phyloP scores from a whole-genome alignment of 768 basidiomycete genomes.

The Phlegmacium glaucopus region DNA sequence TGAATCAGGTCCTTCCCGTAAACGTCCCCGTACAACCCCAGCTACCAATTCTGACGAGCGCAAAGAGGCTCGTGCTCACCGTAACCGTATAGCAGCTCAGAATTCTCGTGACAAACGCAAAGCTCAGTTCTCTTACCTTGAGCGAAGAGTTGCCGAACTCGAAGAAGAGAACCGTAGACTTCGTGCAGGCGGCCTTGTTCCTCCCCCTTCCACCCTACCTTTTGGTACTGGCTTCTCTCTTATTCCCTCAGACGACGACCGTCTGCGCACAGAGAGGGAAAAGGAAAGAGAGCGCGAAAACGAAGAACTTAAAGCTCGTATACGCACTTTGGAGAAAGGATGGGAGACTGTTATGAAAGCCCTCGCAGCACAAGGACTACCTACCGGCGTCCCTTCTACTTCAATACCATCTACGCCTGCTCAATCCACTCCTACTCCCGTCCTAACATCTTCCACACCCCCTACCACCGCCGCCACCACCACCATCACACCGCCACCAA shows the following conservation, averaged over 20 bases:
- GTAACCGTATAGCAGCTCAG: conserved; percentile 92
- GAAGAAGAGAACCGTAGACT: conserved; percentile 83
- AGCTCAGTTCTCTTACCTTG: conserved; percentile 70
- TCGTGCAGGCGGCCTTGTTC: conserved; percentile 45
- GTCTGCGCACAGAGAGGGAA: conserved; percentile 37
- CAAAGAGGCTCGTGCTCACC: conserved; percentile 84
- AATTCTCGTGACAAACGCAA: conserved; percentile 90
- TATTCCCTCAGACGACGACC: conserved; percentile 27
- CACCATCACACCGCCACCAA: conserved; percentile 21
- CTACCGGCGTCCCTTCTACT: conserved; percentile 33
- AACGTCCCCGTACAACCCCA: conserved; percentile 59
- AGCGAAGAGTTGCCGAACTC: conserved; percentile 65
- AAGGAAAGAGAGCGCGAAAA: conserved; percentile 65
- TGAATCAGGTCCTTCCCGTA: conserved; percentile 57
- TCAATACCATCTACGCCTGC: conserved; percentile 20
- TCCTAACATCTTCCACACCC: conserved; percentile 22
- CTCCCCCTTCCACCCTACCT: conserved; percentile 14
- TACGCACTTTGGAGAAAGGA: conserved; percentile 74
- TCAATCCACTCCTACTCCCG: conserved; percentile 18
- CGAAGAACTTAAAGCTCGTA: conserved; percentile 68
- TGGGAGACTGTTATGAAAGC: conserved; percentile 82
- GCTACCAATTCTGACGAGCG: conserved; percentile 58
- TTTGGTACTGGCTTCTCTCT: conserved; percentile 14
- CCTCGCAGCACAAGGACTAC: conserved; percentile 63
- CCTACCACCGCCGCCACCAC: conserved; percentile 14